These are phyloP conservation scores for Hevea brasiliensis DNA, from an alignment of 345 rosid species.

Conservation along the genomic window DNA sequence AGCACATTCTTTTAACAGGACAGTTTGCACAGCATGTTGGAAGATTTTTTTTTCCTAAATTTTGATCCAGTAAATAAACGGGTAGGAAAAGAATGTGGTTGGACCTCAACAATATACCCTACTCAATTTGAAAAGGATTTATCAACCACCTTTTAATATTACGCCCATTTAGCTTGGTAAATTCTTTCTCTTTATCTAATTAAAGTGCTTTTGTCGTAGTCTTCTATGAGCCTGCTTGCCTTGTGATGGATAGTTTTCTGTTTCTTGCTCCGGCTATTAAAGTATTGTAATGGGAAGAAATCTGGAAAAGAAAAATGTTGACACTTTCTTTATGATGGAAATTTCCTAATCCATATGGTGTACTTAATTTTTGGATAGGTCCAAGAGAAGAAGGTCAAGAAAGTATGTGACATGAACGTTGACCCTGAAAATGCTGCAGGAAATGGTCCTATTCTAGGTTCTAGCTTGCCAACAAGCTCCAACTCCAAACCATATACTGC, in stretches of 20 bases:
- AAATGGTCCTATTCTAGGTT: slow-evolving; percentile 43
- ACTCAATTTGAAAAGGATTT: background rate
- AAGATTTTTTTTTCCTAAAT: background rate
- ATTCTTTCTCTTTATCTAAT: background rate
- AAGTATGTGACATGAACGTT: slow-evolving; percentile 74
- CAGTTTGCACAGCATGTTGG: background rate
- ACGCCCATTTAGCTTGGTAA: background rate
- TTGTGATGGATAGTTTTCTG: background rate
- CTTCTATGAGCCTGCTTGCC: background rate
- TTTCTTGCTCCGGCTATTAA: background rate
- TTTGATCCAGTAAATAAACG: background rate
- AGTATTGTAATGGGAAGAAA: background rate
- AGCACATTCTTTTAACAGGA: background rate
- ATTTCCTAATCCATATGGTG: background rate
- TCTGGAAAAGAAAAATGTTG: background rate
- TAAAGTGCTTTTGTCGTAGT: background rate
- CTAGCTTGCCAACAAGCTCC: slow-evolving; percentile 44
- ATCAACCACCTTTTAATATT: background rate
- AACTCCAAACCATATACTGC: slow-evolving; percentile 36
- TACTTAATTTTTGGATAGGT: slow-evolving; percentile 48
- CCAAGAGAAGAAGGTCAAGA: slow-evolving; percentile 93
- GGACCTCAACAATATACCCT: background rate
- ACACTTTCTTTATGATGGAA: background rate
- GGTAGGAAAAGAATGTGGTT: background rate
- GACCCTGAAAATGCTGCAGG: slow-evolving; percentile 50